These are phyloP conservation scores for Vaccinium myrtillus DNA, from an alignment of 148 eudicot genomes.

Conservation along the genomic window DNA sequence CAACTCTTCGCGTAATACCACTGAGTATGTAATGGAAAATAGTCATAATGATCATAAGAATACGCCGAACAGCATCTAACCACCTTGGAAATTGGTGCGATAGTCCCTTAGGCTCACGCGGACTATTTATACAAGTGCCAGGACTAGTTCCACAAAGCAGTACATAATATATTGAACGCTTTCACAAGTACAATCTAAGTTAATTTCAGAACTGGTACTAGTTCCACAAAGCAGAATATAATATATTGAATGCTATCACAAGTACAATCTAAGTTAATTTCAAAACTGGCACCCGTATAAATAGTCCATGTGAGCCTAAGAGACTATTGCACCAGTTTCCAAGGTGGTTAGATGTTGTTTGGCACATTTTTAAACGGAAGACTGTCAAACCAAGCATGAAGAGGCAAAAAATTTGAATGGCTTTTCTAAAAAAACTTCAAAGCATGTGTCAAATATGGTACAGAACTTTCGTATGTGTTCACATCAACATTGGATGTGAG, in stretches of 20 bases:
- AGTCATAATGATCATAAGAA: not conserved
- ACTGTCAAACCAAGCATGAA: not conserved
- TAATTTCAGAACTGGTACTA: not conserved
- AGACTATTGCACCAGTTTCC: not conserved
- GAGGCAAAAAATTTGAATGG: constrained; percentile 11
- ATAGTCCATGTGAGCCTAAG: not conserved
- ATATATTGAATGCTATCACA: too few relatives aligned
- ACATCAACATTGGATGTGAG: constrained; percentile 28
- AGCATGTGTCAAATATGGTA: constrained; percentile 22
- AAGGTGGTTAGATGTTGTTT: not conserved
- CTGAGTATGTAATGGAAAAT: not conserved
- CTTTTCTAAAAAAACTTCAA: not conserved
- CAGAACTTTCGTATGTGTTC: constrained; percentile 24
- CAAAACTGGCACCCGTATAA: not conserved
- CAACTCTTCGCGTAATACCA: not conserved
- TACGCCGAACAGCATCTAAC: not conserved
- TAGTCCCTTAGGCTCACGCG: not conserved
- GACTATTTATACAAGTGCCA: not conserved
- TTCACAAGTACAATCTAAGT: not conserved
- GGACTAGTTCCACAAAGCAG: constrained; percentile 2
- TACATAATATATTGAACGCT: not conserved
- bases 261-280: too few relatives aligned
- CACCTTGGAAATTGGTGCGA: not conserved
- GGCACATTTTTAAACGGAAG: not conserved
- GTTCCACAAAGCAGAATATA: too few relatives aligned